Percentiles rank a stretch among this genome's conserved stretches.
These are phyloP conservation scores for Candida sp. DNA, from an alignment of 1,139 yeast species.

Conservation along the genomic window DNA sequence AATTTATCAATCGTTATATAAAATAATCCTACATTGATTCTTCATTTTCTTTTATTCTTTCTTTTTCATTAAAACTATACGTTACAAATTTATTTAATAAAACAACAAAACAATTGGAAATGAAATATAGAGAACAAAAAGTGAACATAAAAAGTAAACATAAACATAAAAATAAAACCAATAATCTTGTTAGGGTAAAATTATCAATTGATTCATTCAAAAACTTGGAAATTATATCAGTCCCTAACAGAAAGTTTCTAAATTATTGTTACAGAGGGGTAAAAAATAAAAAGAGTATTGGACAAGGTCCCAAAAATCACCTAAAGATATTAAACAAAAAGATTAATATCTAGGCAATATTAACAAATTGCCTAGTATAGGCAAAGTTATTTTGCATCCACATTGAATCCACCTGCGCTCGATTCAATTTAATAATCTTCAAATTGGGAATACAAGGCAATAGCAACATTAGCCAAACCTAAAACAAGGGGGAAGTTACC, in stretches of 20 bases:
- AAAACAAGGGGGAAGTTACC: slow-evolving; percentile 49
- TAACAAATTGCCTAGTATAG: no score
- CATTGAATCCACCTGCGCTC: no score
- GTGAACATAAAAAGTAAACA: no score
- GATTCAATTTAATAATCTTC: slow-evolving; percentile 27
- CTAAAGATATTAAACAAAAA: no score
- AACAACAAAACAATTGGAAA: slow-evolving; percentile 3
- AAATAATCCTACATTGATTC: no score
- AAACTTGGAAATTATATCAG: not conserved
- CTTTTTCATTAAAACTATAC: not conserved
- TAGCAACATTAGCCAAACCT: slow-evolving; percentile 45
- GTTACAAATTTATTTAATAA: slow-evolving; percentile 2
- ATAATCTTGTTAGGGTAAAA: not conserved
- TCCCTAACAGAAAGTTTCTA: not conserved
- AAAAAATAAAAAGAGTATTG: no score
- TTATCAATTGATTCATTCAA: not conserved
- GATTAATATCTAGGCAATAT: no score
- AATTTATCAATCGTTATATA: no score
- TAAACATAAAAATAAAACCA: not conserved
- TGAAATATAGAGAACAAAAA: not conserved
- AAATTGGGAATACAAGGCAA: slow-evolving; percentile 52
- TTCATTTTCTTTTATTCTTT: no score
- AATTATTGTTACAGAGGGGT: not conserved
- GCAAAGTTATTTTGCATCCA: no score
- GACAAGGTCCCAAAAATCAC: no score